phyloP scores from a whole-genome alignment of 441 rosid species.

The Bruguiera hainesii region DNA sequence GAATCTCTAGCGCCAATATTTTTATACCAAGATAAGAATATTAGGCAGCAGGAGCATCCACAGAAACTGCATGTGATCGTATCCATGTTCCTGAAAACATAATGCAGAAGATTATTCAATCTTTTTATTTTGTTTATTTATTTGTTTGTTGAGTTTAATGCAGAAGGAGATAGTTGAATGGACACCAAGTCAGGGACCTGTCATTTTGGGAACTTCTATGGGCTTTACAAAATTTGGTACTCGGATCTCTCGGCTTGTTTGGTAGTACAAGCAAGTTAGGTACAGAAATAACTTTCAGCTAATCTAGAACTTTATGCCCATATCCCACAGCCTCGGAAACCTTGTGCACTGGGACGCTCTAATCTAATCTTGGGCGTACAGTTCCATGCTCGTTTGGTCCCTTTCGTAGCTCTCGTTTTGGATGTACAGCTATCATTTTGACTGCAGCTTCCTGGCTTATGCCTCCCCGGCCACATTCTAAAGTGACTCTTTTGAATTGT shows the following conservation, averaged over 20 bases:
- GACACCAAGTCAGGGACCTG: background rate
- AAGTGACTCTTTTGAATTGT: background rate
- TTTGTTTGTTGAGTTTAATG: background rate
- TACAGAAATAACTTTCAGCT: background rate
- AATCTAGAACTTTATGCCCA: no score
- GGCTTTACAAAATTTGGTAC: background rate
- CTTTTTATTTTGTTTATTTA: no score
- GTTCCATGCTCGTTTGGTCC: no score
- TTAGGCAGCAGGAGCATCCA: background rate
- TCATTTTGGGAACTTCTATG: background rate
- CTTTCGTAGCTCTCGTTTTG: no score
- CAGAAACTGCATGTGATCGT: background rate
- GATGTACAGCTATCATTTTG: no score
- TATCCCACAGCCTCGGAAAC: no score
- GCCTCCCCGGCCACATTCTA: background rate
- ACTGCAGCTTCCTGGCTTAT: no score
- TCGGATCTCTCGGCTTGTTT: background rate
- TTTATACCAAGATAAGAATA: background rate
- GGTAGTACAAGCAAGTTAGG: background rate
- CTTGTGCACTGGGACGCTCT: no score
- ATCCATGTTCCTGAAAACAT: background rate
- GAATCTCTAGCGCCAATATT: slow-evolving; percentile 9
- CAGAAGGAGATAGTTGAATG: background rate
- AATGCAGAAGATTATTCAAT: background rate
- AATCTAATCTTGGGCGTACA: no score